Base-by-base conservation (phyloP, 2,329 filamentous ascomycete genomes). In the Apiospora arundinis region DNA sequence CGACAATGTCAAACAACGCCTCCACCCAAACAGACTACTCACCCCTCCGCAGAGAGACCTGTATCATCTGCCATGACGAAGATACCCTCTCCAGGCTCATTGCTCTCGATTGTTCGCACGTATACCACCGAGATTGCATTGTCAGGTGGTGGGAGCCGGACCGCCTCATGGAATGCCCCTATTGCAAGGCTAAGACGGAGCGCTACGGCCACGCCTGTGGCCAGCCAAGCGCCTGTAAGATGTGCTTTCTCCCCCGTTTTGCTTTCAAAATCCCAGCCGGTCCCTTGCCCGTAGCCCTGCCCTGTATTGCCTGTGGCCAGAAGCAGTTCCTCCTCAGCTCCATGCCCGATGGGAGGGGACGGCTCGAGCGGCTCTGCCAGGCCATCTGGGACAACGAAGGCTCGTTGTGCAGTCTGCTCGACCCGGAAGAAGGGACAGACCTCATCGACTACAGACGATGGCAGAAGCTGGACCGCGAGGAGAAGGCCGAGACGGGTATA, bases 31-130 rank as follows among this genome's bases (percentile, higher is more conserved):
- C 3, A 6, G 7, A n/a, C 8, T 9, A 21, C 32, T 21, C 16
- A 11, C 16, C 52, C 16, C 14, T 18, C 8, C 56, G 7, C 32
- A 63, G 18, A 63, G 56, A 63, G 32, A 40, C 18, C 16, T 67
- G 65, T 46, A 18, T 67, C 65, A 67, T 67, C 42, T 67, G 65
- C 42, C 65, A 67, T 23, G n/a, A 67, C 7, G 65, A 67, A 9
- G 9, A 12, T 14, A 21, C 6, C 2, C 40, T 45, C 23, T 18
- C 44, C 4, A 32, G 56, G 28, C 32, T 52, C 21, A 3, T 69
- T 14, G 45, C 67, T 28, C 46, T 69, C 6, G 45, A 9, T 18
- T 69, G 67, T n/a, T 8, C 18, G 2, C 67, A 69, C 46, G 11
- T 49, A 25, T 69, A 69, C 46, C 67, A 69, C 32, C 45, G 25